phyloP scores from a whole-genome alignment of 306 rosid genomes.

The Prosopis cineraria region DNA sequence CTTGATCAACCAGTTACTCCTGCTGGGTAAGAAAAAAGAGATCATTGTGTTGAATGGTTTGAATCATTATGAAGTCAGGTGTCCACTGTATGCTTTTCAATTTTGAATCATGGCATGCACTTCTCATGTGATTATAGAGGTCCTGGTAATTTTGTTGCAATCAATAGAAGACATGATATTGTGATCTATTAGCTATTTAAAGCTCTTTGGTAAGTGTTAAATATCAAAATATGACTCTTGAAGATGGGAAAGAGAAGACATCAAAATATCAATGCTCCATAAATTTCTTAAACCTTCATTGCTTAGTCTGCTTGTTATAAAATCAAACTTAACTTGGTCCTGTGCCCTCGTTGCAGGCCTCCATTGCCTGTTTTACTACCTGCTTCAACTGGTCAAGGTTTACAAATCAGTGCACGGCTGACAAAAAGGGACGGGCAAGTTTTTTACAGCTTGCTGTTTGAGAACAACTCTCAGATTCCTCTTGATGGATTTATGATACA shows the following conservation, averaged over 20 bases:
- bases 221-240: background rate
- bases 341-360: conserved; percentile 60
- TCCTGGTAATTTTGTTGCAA: background rate
- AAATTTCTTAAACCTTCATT: conserved; percentile 25
- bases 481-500: conserved; percentile 99
- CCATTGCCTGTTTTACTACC: conserved; percentile 82
- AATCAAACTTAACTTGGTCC: conserved; percentile 35
- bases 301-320: conserved; percentile 14
- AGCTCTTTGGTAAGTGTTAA: background rate
- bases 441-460: conserved; percentile 80
- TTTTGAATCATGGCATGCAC: conserved; percentile 21
- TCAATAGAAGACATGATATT: background rate
- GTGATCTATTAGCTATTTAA: background rate
- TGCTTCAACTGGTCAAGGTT: conserved; percentile 87
- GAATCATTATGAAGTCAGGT: conserved; percentile 23
- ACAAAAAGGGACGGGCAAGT: conserved; percentile 77
- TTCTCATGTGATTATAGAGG: conserved; percentile 6
- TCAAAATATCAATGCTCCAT: conserved; percentile 4
- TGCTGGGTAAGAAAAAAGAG: conserved; percentile 64
- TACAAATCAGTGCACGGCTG: conserved; percentile 96
- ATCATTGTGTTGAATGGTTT: background rate
- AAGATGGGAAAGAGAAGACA: conserved; percentile 10
- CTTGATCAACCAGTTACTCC: conserved; percentile 78
- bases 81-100: conserved; percentile 13
- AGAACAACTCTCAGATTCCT: conserved; percentile 78